Evolutionary conservation across 371 early-diverging fungal species (phyloP).

Genomic region (Thermomucor indicae-seudaticae): DNA sequence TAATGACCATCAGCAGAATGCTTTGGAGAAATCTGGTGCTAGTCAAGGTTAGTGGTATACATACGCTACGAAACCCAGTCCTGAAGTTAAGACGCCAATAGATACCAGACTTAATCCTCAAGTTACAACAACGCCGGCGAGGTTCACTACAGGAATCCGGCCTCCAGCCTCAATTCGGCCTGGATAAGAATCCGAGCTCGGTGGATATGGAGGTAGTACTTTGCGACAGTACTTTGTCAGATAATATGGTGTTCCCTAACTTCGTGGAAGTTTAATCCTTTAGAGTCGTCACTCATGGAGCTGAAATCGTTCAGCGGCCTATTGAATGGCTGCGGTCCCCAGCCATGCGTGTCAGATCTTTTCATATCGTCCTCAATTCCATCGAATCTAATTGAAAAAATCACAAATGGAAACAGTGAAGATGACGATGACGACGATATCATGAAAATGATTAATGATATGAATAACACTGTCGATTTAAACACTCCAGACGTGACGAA

Average conservation of each 20-base stretch:
- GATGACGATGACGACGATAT: constrained; percentile 37
- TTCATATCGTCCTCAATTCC: constrained; percentile 24
- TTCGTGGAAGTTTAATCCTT: constrained; percentile 22
- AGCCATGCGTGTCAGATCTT: constrained; percentile 22
- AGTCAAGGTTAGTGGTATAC: constrained; percentile 29
- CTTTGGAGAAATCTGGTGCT: constrained; percentile 41
- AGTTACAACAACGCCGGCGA: neutral
- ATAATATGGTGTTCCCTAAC: too few relatives aligned
- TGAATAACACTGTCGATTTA: constrained; percentile 18
- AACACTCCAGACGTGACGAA: constrained; percentile 25
- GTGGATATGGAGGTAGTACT: too few relatives aligned
- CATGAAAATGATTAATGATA: constrained; percentile 40
- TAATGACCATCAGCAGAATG: constrained; percentile 26
- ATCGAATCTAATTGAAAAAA: constrained; percentile 17
- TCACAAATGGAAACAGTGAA: constrained; percentile 13
- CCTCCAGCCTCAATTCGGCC: too few relatives aligned
- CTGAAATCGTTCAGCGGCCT: constrained; percentile 40
- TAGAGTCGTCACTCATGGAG: constrained; percentile 37
- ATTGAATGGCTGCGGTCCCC: constrained; percentile 39
- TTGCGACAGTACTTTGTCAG: neutral
- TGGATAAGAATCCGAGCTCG: too few relatives aligned
- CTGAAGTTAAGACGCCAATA: too few relatives aligned
- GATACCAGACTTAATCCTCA: constrained; percentile 1
- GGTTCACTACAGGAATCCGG: too few relatives aligned
- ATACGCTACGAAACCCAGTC: too few relatives aligned